Evolutionary conservation across 2,329 filamentous ascomycete species (phyloP).

Genomic region (Ramularia endophylla): DNA sequence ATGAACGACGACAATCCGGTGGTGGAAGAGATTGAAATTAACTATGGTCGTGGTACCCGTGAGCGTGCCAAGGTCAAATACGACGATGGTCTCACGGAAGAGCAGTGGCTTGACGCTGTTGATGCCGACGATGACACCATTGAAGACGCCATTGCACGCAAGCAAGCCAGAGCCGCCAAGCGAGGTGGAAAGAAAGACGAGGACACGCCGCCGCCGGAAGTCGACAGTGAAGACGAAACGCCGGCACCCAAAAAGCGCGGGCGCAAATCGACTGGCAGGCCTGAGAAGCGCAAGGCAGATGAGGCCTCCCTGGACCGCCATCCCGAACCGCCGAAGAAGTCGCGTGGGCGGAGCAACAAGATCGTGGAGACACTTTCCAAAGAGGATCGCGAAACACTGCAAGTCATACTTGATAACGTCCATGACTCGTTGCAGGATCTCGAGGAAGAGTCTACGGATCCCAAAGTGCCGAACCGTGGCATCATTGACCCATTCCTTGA

Average conservation of each 20-base stretch:
- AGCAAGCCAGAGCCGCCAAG: conserved; percentile 76
- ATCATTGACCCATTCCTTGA: conserved; percentile 95
- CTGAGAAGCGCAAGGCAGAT: conserved; percentile 82
- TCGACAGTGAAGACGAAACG: conserved; percentile 72
- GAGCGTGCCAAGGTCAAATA: conserved; percentile 93
- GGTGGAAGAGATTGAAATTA: conserved; percentile 70
- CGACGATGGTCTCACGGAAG: conserved; percentile 94
- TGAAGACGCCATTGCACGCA: conserved; percentile 85
- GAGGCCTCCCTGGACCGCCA: conserved; percentile 63
- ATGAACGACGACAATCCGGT: conserved; percentile 78
- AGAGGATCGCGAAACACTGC: conserved; percentile 69
- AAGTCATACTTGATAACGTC: conserved; percentile 69
- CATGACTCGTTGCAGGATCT: conserved; percentile 78
- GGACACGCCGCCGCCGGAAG: conserved; percentile 66
- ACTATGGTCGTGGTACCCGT: conserved; percentile 81
- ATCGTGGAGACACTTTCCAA: conserved; percentile 57
- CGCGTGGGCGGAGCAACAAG: conserved; percentile 66
- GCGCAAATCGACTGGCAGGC: conserved; percentile 61
- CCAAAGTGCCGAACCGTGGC: conserved; percentile 59
- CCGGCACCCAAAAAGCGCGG: conserved; percentile 66
- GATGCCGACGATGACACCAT: conserved; percentile 94
- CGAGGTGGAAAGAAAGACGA: conserved; percentile 66
- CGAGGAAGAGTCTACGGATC: conserved; percentile 64
- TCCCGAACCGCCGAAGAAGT: conserved; percentile 70
- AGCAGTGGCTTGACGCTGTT: conserved; percentile 98